Evolutionary conservation across 1,284 basidiomycete species (phyloP).

Genomic region (Heterobasidion occidentale): DNA sequence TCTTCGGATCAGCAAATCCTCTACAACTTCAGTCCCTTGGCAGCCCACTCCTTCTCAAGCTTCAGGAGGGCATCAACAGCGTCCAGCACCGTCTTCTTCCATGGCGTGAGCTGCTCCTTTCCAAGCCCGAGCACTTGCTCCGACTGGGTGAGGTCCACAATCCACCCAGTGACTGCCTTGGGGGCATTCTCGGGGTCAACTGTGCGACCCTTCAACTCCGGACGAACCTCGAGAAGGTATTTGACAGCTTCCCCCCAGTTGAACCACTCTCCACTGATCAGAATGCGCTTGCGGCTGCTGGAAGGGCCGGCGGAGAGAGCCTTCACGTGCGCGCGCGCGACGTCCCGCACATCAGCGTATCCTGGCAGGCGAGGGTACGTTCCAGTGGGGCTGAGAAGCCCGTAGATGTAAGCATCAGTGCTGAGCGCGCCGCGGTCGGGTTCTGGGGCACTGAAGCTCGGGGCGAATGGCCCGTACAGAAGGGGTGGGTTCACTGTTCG

Average conservation of each 20-base stretch:
- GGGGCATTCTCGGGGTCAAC: constrained; percentile 6
- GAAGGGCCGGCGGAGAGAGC: constrained; percentile 13
- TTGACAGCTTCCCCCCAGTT: constrained; percentile 13
- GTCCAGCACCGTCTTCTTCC: constrained; percentile 15
- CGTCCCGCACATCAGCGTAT: constrained; percentile 20
- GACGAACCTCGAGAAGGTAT: constrained; percentile 12
- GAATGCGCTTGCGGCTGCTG: constrained; percentile 15
- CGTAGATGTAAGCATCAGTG: constrained; percentile 10
- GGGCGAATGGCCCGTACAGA: constrained; percentile 15
- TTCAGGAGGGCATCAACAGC: constrained; percentile 15
- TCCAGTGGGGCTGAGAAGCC: constrained; percentile 7
- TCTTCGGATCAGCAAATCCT: not conserved
- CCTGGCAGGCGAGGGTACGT: not conserved
- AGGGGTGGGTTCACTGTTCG: constrained; percentile 14
- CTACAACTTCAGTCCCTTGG: constrained; percentile 8
- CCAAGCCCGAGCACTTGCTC: constrained; percentile 14
- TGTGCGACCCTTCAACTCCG: constrained; percentile 16
- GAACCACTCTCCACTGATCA: constrained; percentile 14
- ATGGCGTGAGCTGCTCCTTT: constrained; percentile 9
- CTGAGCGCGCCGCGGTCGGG: constrained; percentile 6
- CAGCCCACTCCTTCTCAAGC: constrained; percentile 16
- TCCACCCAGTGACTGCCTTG: constrained; percentile 1
- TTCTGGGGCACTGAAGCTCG: constrained; percentile 4
- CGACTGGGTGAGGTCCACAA: constrained; percentile 12
- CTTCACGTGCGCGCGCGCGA: constrained; percentile 15